These are phyloP conservation scores for Rheum nobile DNA, from an alignment of 148 eudicot genomes.

Conservation along the genomic window DNA sequence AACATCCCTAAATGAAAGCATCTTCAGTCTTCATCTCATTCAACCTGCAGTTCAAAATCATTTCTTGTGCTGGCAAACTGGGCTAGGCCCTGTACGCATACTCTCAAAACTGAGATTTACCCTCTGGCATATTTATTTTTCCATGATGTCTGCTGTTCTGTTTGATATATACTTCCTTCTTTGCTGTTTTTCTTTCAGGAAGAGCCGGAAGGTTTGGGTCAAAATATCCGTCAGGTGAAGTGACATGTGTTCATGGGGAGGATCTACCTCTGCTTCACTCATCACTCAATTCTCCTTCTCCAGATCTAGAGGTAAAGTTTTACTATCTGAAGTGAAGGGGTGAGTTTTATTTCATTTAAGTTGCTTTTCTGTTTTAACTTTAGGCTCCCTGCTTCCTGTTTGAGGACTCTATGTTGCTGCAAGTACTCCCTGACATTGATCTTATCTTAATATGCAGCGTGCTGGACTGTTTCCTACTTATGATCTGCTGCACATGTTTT, in stretches of 20 bases:
- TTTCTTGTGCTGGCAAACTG: background rate
- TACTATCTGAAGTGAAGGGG: background rate
- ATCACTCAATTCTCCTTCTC: slow-evolving; percentile 62
- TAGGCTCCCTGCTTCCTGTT: background rate
- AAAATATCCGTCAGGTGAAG: slow-evolving; percentile 79
- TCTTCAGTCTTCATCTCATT: background rate
- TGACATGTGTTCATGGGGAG: slow-evolving; percentile 62
- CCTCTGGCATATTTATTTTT: no score
- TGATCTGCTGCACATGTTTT: slow-evolving; percentile 77
- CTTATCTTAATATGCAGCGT: slow-evolving; percentile 34
- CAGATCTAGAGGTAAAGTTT: slow-evolving; percentile 52
- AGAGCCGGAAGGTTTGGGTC: slow-evolving; percentile 98
- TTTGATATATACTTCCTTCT: background rate
- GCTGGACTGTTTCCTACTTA: slow-evolving; percentile 88
- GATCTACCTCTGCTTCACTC: slow-evolving; percentile 80
- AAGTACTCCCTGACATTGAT: background rate
- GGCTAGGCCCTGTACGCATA: background rate
- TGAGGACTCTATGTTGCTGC: background rate
- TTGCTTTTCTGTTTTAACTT: background rate
- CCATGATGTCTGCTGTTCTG: background rate
- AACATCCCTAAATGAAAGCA: no score
- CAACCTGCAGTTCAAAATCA: background rate
- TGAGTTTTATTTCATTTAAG: background rate
- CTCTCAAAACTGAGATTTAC: background rate
- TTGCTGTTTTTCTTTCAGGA: slow-evolving; percentile 35